A percentile compares a stretch with the other conserved stretches of the same genome.
phyloP scores from a whole-genome alignment of 805 yeast genomes.

The Tetrapisispora namnaoensis region DNA sequence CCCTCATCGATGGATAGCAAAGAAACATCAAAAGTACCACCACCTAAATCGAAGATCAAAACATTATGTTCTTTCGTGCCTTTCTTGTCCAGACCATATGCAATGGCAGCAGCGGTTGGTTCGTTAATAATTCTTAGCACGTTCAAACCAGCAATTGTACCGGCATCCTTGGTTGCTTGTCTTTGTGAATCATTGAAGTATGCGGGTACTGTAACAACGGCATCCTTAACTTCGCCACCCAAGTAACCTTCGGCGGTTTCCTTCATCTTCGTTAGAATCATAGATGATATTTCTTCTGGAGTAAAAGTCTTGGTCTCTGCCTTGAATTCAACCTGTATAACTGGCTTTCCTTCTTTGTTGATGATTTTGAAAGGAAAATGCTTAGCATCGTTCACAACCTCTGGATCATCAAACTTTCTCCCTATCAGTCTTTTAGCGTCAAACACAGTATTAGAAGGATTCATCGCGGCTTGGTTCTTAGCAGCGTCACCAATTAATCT shows the following conservation, averaged over 20 bases:
- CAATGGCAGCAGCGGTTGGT: slow-evolving; percentile 97
- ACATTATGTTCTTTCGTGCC: slow-evolving; percentile 77
- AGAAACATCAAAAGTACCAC: slow-evolving; percentile 97
- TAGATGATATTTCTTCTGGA: slow-evolving; percentile 91
- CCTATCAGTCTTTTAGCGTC: slow-evolving; percentile 93
- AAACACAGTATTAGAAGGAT: slow-evolving; percentile 83
- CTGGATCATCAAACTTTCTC: slow-evolving; percentile 71
- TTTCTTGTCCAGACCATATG: slow-evolving; percentile 81
- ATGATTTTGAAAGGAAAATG: slow-evolving; percentile 78
- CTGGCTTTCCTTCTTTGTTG: slow-evolving; percentile 66
- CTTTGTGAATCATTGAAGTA: slow-evolving; percentile 96
- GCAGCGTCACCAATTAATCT: slow-evolving; percentile 95
- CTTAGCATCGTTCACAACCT: slow-evolving; percentile 71
- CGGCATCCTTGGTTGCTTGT: slow-evolving; percentile 97
- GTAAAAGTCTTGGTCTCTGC: slow-evolving; percentile 81
- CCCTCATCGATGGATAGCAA: slow-evolving; percentile 88
- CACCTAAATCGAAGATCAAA: slow-evolving; percentile 90
- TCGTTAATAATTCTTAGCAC: slow-evolving; percentile 92
- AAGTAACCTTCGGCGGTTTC: slow-evolving; percentile 83
- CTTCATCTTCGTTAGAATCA: slow-evolving; percentile 85
- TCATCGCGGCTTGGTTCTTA: slow-evolving; percentile 93
- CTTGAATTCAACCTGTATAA: slow-evolving; percentile 70
- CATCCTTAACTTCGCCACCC: slow-evolving; percentile 74
- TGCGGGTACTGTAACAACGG: slow-evolving; percentile 94
- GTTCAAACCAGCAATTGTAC: slow-evolving; percentile 90